Evolutionary conservation across 805 yeast genomes (phyloP), one percentile per base, ranked within the genome.

Genomic region (Yarrowia divulgata): DNA sequence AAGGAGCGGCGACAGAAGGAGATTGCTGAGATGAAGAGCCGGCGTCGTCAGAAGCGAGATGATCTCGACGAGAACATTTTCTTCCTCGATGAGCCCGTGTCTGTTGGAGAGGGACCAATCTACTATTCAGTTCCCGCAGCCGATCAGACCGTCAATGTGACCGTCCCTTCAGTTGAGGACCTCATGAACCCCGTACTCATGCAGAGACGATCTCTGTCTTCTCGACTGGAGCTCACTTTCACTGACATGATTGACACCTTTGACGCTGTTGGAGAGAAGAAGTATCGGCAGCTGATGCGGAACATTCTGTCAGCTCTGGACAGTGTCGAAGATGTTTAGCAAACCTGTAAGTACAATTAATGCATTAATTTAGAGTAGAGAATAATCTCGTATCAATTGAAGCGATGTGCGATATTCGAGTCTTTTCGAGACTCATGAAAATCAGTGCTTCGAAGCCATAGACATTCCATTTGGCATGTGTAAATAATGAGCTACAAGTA

Each of bases 211-310:
- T 60, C 66, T 2, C 8, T 45, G 18, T n/a, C 52, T 18, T 34
- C 66, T 19, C 40, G 66, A 10, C 42, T 60, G 14, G 66, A 60
- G 14, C 14, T 60, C 34, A 32, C 66, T 8, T 42, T 60, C 42
- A 45, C 66, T 3, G 66, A 60, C 13, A 60, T 60, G 52, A 60
- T 60, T 8, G 66, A 45, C 8, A 60, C 52, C 8, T 60, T 60
- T 10, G 66, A 60, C 16, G 29, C 66, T 5, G 34, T 60, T 14
- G 66, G 66, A 4, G 66, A 60, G 19, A 60, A 45, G 52, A 60
- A 45, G 43, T 60, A 60, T 29, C n/a, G 42, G 13, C 50, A 43
- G 42, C 52, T 60, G 34, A 60, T 60, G 66, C 13, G 34, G 34
- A 60, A 60, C 42, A 45, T 60, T 16, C 19, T 32, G 6, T 6